phyloP scores from a whole-genome alignment of 495 filamentous ascomycete species.

The Talaromyces adpressus region DNA sequence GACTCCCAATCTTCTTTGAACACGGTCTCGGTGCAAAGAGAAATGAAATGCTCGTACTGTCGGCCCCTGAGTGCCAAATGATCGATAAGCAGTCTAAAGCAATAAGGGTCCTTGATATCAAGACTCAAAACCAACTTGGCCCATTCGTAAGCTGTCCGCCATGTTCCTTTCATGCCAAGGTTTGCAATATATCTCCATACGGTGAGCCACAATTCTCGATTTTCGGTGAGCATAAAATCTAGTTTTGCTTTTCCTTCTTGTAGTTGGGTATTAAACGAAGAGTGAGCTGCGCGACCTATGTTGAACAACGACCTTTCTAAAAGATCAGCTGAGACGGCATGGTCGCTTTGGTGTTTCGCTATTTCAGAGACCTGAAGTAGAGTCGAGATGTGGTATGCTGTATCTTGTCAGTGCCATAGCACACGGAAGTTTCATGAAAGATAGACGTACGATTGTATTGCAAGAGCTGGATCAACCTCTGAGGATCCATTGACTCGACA shows the following conservation, averaged over 20 bases:
- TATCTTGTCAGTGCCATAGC: background rate
- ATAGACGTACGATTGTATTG: constrained; percentile 50
- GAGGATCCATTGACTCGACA: constrained; percentile 77
- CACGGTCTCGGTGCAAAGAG: constrained; percentile 55
- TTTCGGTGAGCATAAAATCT: constrained; percentile 72
- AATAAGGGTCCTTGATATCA: constrained; percentile 77
- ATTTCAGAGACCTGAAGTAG: constrained; percentile 90
- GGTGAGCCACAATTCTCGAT: constrained; percentile 87
- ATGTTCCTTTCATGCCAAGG: constrained; percentile 84
- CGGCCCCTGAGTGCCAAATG: constrained; percentile 73
- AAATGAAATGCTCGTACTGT: constrained; percentile 68
- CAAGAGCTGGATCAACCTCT: constrained; percentile 57
- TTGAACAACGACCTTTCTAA: constrained; percentile 89
- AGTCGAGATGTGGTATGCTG: constrained; percentile 82
- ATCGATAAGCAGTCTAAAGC: constrained; percentile 69
- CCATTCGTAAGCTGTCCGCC: constrained; percentile 90
- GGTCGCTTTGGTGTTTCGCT: constrained; percentile 81
- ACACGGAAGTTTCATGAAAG: background rate
- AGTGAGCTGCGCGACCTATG: constrained; percentile 78
- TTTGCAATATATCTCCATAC: constrained; percentile 82
- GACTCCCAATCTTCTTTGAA: constrained; percentile 40
- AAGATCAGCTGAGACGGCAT: constrained; percentile 76
- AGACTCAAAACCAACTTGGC: constrained; percentile 74
- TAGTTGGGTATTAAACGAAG: constrained; percentile 68
- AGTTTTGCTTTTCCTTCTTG: constrained; percentile 71